phyloP scores from a whole-genome alignment of 2,329 filamentous ascomycete species.

The Zopfia rhizophila region DNA sequence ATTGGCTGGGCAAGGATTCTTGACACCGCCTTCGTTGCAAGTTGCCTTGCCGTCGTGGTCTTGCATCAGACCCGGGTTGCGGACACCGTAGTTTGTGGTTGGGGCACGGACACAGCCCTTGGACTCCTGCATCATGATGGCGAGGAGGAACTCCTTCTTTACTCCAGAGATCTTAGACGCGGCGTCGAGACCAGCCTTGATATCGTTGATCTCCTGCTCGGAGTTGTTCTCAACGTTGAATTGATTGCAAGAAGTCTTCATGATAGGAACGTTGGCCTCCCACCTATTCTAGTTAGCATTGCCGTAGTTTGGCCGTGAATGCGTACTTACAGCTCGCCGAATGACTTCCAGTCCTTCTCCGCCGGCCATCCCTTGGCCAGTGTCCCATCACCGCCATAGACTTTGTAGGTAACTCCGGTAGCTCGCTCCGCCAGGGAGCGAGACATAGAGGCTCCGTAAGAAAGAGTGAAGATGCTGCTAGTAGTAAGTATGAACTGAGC shows the following conservation, averaged over 20 bases:
- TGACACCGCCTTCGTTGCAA: slow-evolving; percentile 47
- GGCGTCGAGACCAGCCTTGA: slow-evolving; percentile 51
- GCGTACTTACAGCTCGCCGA: slow-evolving; percentile 43
- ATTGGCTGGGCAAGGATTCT: slow-evolving; percentile 53
- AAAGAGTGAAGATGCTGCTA: slow-evolving; percentile 40
- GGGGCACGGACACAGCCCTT: slow-evolving; percentile 59
- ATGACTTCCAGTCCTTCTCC: slow-evolving; percentile 46
- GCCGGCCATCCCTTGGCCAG: slow-evolving; percentile 50
- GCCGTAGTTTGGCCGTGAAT: slow-evolving; percentile 8
- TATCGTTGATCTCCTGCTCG: slow-evolving; percentile 48
- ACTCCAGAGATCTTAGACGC: slow-evolving; percentile 46
- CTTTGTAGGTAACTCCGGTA: slow-evolving; percentile 31
- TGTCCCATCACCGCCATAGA: slow-evolving; percentile 50
- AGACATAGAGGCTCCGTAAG: slow-evolving; percentile 34
- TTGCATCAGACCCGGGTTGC: slow-evolving; percentile 62
- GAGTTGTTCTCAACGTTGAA: slow-evolving; percentile 51
- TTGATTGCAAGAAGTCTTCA: slow-evolving; percentile 49
- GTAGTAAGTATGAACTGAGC: slow-evolving; percentile 35
- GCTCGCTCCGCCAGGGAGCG: slow-evolving; percentile 29
- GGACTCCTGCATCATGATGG: slow-evolving; percentile 59
- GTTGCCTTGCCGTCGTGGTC: slow-evolving; percentile 52
- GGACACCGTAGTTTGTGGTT: slow-evolving; percentile 54
- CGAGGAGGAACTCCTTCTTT: slow-evolving; percentile 56
- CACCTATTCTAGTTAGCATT: slow-evolving; percentile 31
- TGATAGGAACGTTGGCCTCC: slow-evolving; percentile 46